A percentile compares a stretch with the other conserved stretches of the same genome.
Evolutionary conservation across 331 rosid species (phyloP).

Genomic region (Rosa hybrid): DNA sequence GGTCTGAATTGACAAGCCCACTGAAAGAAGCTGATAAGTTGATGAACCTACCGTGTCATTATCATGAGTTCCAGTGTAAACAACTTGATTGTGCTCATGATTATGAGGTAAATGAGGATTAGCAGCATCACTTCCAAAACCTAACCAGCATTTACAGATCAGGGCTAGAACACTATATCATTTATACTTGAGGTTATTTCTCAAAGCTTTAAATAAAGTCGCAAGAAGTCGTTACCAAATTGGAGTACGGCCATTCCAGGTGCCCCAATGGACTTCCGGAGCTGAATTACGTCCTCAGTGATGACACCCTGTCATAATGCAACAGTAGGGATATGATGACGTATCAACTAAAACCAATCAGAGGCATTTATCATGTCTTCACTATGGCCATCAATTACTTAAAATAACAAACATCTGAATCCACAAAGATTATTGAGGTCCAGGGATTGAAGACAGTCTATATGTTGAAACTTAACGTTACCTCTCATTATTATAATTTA

Average conservation of each 20-base stretch:
- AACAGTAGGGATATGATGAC: neutral
- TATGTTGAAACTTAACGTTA: neutral
- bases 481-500: neutral
- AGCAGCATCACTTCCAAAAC: constrained; percentile 72
- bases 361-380: constrained; percentile 4
- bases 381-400: neutral
- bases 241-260: constrained; percentile 99
- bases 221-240: constrained; percentile 61
- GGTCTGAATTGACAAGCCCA: constrained; percentile 7
- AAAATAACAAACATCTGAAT: neutral
- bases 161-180: constrained; percentile 1
- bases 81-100: constrained; percentile 87
- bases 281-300: constrained; percentile 89
- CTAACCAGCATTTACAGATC: constrained; percentile 39
- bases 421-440: constrained; percentile 3
- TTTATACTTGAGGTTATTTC: constrained; percentile 13
- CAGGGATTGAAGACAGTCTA: neutral
- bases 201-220: constrained; percentile 8
- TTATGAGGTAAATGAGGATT: constrained; percentile 96
- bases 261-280: constrained; percentile 84
- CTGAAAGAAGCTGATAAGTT: constrained; percentile 12
- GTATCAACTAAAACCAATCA: neutral
- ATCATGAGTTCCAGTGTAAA: constrained; percentile 94
- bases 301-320: constrained; percentile 76
- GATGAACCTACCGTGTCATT: constrained; percentile 79